Conservation (phyloP, 2,329 filamentous ascomycete genomes). For the Sporothrix humicola region DNA sequence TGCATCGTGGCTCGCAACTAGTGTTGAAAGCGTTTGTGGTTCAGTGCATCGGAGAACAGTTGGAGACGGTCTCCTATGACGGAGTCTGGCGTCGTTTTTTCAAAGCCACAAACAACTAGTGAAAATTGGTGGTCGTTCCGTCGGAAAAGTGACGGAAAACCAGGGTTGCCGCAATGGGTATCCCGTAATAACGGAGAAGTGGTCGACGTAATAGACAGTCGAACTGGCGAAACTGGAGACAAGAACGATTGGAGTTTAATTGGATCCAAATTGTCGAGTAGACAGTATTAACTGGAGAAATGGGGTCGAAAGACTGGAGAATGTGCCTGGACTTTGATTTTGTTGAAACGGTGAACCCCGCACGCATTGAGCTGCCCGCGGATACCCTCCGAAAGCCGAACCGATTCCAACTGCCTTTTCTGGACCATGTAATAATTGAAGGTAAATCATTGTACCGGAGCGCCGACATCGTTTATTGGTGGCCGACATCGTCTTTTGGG, state of each 20-base stretch:
- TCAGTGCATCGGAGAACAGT: too few relatives aligned
- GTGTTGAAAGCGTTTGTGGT: too few relatives aligned
- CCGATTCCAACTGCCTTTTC: constrained; percentile 1
- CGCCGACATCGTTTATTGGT: constrained; percentile 20
- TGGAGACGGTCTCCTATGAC: too few relatives aligned
- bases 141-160: constrained; percentile 30
- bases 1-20: too few relatives aligned
- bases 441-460: constrained; percentile 4
- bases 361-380: not conserved
- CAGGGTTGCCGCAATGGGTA: not conserved
- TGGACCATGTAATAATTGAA: not conserved
- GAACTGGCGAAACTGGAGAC: not conserved
- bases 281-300: not conserved
- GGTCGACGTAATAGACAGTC: not conserved
- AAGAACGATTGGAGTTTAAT: too few relatives aligned
- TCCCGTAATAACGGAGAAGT: too few relatives aligned
- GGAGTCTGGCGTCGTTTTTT: too few relatives aligned
- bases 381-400: constrained; percentile 1
- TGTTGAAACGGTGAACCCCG: not conserved
- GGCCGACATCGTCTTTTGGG: not conserved
- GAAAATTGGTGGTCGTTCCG: not conserved
- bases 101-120: not conserved
- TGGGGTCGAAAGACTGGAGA: not conserved
- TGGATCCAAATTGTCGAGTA: too few relatives aligned
- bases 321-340: too few relatives aligned